These are phyloP conservation scores for Agroathelia rolfsii DNA, from an alignment of 1,284 basidiomycete genomes.

Conservation along the genomic window DNA sequence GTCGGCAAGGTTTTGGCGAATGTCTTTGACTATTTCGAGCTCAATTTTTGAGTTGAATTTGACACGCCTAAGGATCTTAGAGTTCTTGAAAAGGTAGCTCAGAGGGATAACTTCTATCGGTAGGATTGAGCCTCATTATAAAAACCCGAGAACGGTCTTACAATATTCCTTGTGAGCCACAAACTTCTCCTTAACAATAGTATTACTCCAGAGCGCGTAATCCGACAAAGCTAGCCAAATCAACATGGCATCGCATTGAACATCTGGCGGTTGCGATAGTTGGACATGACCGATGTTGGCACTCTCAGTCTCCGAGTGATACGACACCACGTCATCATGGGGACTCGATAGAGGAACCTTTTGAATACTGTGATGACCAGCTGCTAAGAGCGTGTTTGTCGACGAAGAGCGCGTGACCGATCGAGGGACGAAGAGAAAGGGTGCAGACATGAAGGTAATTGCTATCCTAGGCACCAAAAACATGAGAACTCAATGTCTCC, in stretches of 20 bases:
- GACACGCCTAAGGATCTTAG: slow-evolving; percentile 21
- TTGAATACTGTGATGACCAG: slow-evolving; percentile 15
- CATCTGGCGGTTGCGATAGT: slow-evolving; percentile 7
- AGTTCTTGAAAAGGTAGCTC: slow-evolving; percentile 35
- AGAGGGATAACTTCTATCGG: slow-evolving; percentile 53
- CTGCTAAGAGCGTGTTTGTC: background rate
- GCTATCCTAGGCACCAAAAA: background rate
- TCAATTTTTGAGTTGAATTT: slow-evolving; percentile 31
- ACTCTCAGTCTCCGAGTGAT: background rate
- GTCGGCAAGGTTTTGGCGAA: slow-evolving; percentile 34
- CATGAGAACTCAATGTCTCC: background rate
- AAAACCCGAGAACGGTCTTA: slow-evolving; percentile 24
- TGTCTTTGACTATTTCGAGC: slow-evolving; percentile 38
- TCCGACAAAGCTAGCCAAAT: slow-evolving; percentile 55
- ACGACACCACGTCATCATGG: background rate
- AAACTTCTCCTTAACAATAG: slow-evolving; percentile 39
- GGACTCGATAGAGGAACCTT: slow-evolving; percentile 5
- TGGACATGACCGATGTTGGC: background rate
- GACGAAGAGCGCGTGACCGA: slow-evolving; percentile 16
- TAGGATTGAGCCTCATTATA: slow-evolving; percentile 14
- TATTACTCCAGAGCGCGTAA: slow-evolving; percentile 48
- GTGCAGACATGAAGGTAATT: slow-evolving; percentile 11
- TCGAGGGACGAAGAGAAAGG: slow-evolving; percentile 29
- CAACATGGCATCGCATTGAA: slow-evolving; percentile 35
- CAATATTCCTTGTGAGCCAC: slow-evolving; percentile 38